Percentiles rank a stretch among this genome's conserved stretches.
These are phyloP conservation scores for Yamadazyma paraphyllophila DNA, from an alignment of 805 yeast genomes.

Conservation along the genomic window DNA sequence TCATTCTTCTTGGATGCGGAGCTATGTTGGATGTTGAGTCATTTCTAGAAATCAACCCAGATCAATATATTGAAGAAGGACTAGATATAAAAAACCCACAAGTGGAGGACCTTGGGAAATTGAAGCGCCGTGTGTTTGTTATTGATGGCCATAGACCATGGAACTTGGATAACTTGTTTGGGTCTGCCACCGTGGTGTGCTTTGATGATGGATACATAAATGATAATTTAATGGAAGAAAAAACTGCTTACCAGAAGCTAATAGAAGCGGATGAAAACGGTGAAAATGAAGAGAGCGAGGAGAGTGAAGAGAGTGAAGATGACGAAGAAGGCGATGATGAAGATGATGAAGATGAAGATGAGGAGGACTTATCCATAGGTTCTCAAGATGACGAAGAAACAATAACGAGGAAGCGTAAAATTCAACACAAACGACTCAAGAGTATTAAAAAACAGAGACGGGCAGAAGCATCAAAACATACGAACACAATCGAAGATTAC, in stretches of 20 bases:
- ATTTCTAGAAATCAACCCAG: constrained; percentile 62
- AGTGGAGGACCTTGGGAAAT: constrained; percentile 13
- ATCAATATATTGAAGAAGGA: constrained; percentile 40
- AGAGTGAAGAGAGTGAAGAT: constrained; percentile 31
- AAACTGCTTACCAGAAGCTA: constrained; percentile 58
- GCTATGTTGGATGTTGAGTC: constrained; percentile 83
- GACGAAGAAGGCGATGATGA: constrained; percentile 33
- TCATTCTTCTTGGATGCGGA: constrained; percentile 88
- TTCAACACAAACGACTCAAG: constrained; percentile 26
- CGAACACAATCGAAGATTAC: constrained; percentile 64
- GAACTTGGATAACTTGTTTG: constrained; percentile 91
- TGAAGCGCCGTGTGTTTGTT: constrained; percentile 66
- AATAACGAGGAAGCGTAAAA: constrained; percentile 24
- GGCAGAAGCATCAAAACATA: constrained; percentile 43
- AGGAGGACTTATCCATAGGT: constrained; percentile 15
- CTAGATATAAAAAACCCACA: constrained; percentile 14
- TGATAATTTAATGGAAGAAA: constrained; percentile 53
- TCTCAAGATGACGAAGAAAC: constrained; percentile 28
- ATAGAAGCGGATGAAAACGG: constrained; percentile 35
- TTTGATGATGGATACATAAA: constrained; percentile 84
- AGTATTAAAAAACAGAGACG: constrained; percentile 39
- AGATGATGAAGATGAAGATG: constrained; percentile 26
- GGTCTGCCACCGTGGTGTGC: constrained; percentile 72
- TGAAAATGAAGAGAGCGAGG: constrained; percentile 25
- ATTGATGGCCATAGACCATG: constrained; percentile 95